phyloP scores from a whole-genome alignment of 129 eudicot genomes.

The Helianthus annuus region HanXRQr2.0-SUNRISE NC_035441.2:118602767-118603266 shows the following conservation, averaged over 20 bases:
- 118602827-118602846: constrained; percentile 34
- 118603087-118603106: constrained; percentile 73
- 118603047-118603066: constrained; percentile 44
- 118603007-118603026: constrained; percentile 54
- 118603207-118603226: constrained; percentile 47
- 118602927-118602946: constrained; percentile 59
- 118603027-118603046: constrained; percentile 50
- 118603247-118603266: constrained; percentile 19
- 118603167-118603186: constrained; percentile 35
- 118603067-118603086: constrained; percentile 64
- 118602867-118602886: constrained; percentile 56
- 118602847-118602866: constrained; percentile 35
- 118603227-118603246: constrained; percentile 26
- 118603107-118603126: constrained; percentile 47
- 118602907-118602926: constrained; percentile 60
- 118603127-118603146: constrained; percentile 33
- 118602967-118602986: constrained; percentile 72
- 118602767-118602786: constrained; percentile 28
- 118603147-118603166: constrained; percentile 14
- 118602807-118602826: constrained; percentile 36
- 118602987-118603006: constrained; percentile 67
- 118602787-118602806: constrained; percentile 25
- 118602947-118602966: constrained; percentile 77
- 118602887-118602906: constrained; percentile 67
- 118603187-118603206: constrained; percentile 20